These are phyloP conservation scores for Funneliformis caledonium DNA, from an alignment of 371 early-diverging fungal genomes.

Conservation along the genomic window DNA sequence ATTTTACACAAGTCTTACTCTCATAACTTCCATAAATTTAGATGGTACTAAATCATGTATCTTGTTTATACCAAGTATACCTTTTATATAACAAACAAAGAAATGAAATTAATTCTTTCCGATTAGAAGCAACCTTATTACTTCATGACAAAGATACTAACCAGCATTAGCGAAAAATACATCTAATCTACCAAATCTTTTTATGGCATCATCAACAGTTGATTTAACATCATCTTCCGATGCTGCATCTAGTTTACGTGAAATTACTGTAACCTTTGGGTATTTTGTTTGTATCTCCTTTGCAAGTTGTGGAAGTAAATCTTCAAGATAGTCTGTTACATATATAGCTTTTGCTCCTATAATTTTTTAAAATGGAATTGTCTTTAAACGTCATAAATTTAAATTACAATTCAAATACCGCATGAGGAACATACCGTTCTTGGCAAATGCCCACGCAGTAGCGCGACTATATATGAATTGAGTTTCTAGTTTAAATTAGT, in stretches of 20 bases:
- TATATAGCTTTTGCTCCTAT: slow-evolving; percentile 54
- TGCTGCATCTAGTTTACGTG: slow-evolving; percentile 57
- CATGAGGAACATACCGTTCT: slow-evolving; percentile 44
- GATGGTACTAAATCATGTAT: slow-evolving; percentile 42
- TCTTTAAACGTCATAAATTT: not conserved
- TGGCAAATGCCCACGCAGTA: slow-evolving; percentile 53
- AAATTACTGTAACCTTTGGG: slow-evolving; percentile 49
- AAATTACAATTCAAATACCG: not conserved
- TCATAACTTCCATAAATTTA: slow-evolving; percentile 42
- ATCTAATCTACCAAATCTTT: slow-evolving; percentile 55
- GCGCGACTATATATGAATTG: slow-evolving; percentile 48
- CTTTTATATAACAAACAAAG: not conserved
- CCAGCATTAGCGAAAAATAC: slow-evolving; percentile 64
- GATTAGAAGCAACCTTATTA: not conserved
- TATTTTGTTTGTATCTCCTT: slow-evolving; percentile 50
- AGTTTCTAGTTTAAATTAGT: no score
- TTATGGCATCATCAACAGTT: slow-evolving; percentile 52
- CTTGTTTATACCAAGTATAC: not conserved
- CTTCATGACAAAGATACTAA: not conserved
- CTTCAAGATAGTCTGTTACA: slow-evolving; percentile 51
- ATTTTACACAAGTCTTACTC: slow-evolving; percentile 35
- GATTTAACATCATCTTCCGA: slow-evolving; percentile 47
- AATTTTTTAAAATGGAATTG: not conserved
- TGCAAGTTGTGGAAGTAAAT: slow-evolving; percentile 50
- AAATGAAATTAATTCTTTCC: not conserved